These are phyloP conservation scores for Aspergillus saccharolyticus DNA, from an alignment of 495 filamentous ascomycete genomes.

Conservation along the genomic window DNA sequence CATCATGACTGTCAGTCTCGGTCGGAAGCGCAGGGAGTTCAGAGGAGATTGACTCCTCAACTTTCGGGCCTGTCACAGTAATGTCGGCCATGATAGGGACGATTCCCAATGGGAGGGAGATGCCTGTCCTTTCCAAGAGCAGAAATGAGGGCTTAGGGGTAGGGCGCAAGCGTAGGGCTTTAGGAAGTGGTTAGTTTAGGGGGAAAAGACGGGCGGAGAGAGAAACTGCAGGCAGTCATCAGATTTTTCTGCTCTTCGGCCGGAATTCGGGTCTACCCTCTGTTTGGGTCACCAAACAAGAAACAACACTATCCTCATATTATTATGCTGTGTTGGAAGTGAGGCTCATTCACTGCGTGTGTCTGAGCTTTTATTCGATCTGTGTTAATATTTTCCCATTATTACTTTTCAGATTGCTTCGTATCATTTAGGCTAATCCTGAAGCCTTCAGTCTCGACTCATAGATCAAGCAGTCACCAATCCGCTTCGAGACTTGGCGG, in stretches of 20 bases:
- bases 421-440: background rate
- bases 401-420: too few relatives aligned
- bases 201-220: background rate
- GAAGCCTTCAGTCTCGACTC: background rate
- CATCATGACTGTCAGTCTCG: conserved; percentile 33
- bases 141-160: conserved; percentile 53
- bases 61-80: conserved; percentile 23
- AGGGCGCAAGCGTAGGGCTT: conserved; percentile 44
- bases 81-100: conserved; percentile 34
- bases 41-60: conserved; percentile 28
- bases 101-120: conserved; percentile 20
- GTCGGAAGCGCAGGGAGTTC: conserved; percentile 28
- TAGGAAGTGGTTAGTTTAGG: conserved; percentile 22
- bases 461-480: background rate
- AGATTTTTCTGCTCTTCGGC: background rate
- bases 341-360: too few relatives aligned
- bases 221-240: background rate
- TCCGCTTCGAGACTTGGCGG: background rate
- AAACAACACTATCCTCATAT: too few relatives aligned
- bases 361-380: too few relatives aligned
- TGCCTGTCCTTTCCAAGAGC: conserved; percentile 40
- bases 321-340: too few relatives aligned
- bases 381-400: too few relatives aligned
- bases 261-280: background rate
- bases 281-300: background rate